phyloP scores from a whole-genome alignment of 768 basidiomycete genomes.

The Scleroderma bovista region DNA sequence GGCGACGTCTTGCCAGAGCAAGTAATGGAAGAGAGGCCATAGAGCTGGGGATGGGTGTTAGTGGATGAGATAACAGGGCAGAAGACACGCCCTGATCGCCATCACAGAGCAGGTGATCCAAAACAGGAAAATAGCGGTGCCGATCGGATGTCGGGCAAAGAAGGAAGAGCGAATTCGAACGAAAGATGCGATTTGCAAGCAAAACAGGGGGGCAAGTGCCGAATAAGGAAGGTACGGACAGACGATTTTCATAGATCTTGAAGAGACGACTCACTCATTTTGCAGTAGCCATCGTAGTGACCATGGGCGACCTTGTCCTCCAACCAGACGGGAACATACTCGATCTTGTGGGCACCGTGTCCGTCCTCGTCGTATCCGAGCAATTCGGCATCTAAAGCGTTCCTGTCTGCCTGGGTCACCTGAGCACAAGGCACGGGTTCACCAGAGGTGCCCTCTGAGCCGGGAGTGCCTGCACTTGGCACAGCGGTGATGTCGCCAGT shows the following conservation, averaged over 20 bases:
- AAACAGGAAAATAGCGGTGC: background rate
- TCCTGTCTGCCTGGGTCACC: conserved; percentile 58
- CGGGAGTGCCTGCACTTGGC: conserved; percentile 25
- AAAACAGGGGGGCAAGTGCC: conserved; percentile 3
- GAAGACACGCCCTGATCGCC: no score
- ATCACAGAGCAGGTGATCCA: background rate
- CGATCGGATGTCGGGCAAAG: background rate
- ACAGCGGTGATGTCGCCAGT: conserved; percentile 75
- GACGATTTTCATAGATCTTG: background rate
- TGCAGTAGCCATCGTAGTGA: conserved; percentile 98
- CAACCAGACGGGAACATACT: conserved; percentile 87
- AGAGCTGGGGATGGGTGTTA: conserved; percentile 48
- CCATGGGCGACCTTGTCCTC: conserved; percentile 86
- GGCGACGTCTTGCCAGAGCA: conserved; percentile 95
- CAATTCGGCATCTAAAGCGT: conserved; percentile 61
- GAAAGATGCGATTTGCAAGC: background rate
- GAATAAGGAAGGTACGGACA: conserved; percentile 11
- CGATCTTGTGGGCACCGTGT: conserved; percentile 45
- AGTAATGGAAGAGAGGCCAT: conserved; percentile 98
- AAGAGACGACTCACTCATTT: conserved; percentile 75
- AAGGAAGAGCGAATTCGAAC: background rate
- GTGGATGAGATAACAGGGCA: background rate
- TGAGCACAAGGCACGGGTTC: conserved; percentile 41
- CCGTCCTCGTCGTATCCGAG: conserved; percentile 41
- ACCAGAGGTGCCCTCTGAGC: conserved; percentile 19